Base-by-base conservation (phyloP, 2,329 filamentous ascomycete genomes). In the Beauveria pseudobassiana region DNA sequence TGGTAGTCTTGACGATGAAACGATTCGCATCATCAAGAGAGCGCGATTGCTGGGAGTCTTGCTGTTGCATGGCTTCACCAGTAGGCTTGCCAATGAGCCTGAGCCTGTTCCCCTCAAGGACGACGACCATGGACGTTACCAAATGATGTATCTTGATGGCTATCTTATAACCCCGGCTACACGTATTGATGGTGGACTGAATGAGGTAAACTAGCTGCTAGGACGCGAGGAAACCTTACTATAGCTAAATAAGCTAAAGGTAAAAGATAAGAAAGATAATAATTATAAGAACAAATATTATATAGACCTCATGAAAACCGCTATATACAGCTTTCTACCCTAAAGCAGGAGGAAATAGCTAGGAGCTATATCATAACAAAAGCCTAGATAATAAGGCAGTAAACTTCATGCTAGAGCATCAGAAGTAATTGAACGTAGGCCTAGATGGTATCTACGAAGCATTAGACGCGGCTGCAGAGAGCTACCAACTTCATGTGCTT, bases 81-180 rank as follows among this genome's bases (percentile, higher is more conserved):
- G 69, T 63, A 71, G 75, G 10, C 70, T 78, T 60, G 69, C 69
- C 22, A 77, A 76, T 66, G 66, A 66, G 64, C 69, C 70, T 1
- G 54, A 68, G 65, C 69, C 73, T 26, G 65, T 70, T 34, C 74
- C 74, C 16, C 76, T 78, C 56, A 48, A 55, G 8, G 71, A 75
- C 63, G 68, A 77, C 65, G 72, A 76, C 64, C 63, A 57, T 22
- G 73, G 76, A 61, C 67, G 67, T 34, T 77, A 78, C 63, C 73
- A 74, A 5, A 74, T 77, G 70, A 65, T 72, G 58, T 67, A 64
- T 26, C 63, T 77, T 26, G 75, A 78, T 67, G 72, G 70, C 22
- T 69, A 75, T 14, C 69, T 76, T 6, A 62, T 76, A n/a, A 69
- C 74, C 63, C 69, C 69, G 24, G 63, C 48, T 20, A 76, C 73